Conservation (phyloP, 257 asterid genomes). For the Fraxinus americana region DNA sequence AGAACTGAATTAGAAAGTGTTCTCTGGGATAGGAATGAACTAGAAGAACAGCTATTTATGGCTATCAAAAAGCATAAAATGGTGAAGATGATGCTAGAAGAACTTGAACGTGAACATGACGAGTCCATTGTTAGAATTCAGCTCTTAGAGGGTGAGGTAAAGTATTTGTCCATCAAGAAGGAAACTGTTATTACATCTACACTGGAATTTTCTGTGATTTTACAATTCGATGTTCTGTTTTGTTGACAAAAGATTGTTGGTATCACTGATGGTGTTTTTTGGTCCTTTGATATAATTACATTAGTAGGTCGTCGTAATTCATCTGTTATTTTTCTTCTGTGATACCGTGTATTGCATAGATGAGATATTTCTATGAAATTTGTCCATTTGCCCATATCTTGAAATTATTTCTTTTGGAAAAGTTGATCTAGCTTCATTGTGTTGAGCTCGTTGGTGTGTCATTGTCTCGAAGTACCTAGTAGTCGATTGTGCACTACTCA, state of each 20-base stretch:
- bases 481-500: neutral
- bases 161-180: neutral
- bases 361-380: neutral
- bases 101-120: conserved; percentile 67
- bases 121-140: conserved; percentile 54
- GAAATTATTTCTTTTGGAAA: neutral
- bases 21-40: conserved; percentile 49
- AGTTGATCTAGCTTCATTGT: neutral
- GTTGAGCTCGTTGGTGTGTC: neutral
- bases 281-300: neutral
- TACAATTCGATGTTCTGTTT: neutral
- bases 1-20: conserved; percentile 46
- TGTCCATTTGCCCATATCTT: neutral
- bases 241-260: neutral
- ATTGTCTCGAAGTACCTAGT: neutral
- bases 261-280: neutral
- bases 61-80: conserved; percentile 40
- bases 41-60: conserved; percentile 37
- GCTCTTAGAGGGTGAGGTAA: conserved; percentile 55
- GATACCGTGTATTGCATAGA: neutral
- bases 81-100: conserved; percentile 48
- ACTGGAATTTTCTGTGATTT: neutral
- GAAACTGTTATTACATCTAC: neutral
- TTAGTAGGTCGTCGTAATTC: neutral
- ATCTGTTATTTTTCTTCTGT: neutral